Base-by-base conservation (phyloP, 495 filamentous ascomycete species). In the Terfezia claveryi region DNA sequence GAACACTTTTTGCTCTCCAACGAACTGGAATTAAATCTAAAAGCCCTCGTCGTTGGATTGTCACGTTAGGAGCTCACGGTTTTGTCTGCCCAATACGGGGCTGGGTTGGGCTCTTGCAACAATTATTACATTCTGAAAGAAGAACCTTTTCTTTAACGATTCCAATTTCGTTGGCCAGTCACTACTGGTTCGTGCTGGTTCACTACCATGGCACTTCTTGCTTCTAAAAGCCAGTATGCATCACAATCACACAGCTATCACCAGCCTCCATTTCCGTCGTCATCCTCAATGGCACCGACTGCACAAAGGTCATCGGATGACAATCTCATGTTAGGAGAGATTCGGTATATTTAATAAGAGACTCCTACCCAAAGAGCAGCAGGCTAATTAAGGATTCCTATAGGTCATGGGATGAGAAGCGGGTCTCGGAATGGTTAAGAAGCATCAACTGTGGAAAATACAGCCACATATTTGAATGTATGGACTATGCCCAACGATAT, bases 241-340 rank as follows among this genome's bases (percentile, higher is more conserved):
- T 68, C 58, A 69, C 78, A 20, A 67, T 72, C 14, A 66, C 69
- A 68, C 72, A 67, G 60, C 75, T 68, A 68, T 70, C 66, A 63
- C 72, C 65, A 64, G 70, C 63, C 73, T 51, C 72, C 73, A 50
- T 71, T 74, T 58, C 63, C 69, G 10, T 72, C 80, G 49, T 78
- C 78, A 63, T 80, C 81, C 54, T 72, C 76, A 46, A 92, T 85
- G 58, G 72, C 80, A 17, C 89, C 91, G 37, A 94, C 91, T 23
- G 86, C 93, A 64, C 93, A 86, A 16, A 89, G 95, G 60, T 94
- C 94, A 66, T 91, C 86, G n/a, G 88, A 94, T 57, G 66, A 69
- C 46, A 74, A 72, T 54, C 78, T 76, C 66, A 70, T 71, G n/a
- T 67, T 74, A 10, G 73, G 80, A 57, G 69, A 76, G 49, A 72